Evolutionary conservation across 768 basidiomycete genomes (phyloP), one percentile per base, ranked within the genome.

Genomic region (Pleurotus pulmonarius): DNA sequence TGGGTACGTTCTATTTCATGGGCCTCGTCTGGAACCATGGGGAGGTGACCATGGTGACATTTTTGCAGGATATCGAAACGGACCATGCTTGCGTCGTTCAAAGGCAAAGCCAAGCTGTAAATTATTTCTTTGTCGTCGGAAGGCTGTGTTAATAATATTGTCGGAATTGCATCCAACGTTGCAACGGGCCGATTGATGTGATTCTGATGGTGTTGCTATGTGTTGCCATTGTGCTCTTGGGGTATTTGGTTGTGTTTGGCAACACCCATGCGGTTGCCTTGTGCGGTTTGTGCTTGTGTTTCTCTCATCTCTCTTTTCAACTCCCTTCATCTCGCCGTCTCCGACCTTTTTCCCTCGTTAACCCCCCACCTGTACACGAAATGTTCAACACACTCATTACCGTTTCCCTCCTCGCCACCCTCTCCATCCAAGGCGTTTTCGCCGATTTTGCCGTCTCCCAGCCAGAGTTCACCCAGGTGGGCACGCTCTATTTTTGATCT

Each of bases 301-400:
- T 63, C 53, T 60, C 52, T 58, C 58, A 60, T 64, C 62, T 64
- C 65, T 60, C 60, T 49, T 63, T 58, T 57, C 66, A 61, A 60
- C 67, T 61, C 56, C 59, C 56, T 59, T 63, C 65, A 61, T 56
- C 65, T 56, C 59, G 65, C 61, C 60, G 59, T 63, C 68, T 63
- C 57, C 60, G 60, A 62, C 64, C 61, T 60, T 56, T 64, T 60
- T 65, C 62, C 56, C 59, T 62, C 63, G 61, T 67, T 61, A 60
- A 61, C 57, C 63, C 59, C 64, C 67, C 70, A 64, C 64, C 63
- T 64, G 61, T 58, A 62, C 71, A 57, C 11, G 80, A 69, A 72
- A 92, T 92, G 90, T 85, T 85, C 81, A 74, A 83, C 75, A 88
- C 90, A 73, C 72, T 92, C 88, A 51, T 90, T 89, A 79, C 80